Evolutionary conservation across 306 rosid genomes (phyloP).

Genomic region (Trichosanthes truncata): DNA sequence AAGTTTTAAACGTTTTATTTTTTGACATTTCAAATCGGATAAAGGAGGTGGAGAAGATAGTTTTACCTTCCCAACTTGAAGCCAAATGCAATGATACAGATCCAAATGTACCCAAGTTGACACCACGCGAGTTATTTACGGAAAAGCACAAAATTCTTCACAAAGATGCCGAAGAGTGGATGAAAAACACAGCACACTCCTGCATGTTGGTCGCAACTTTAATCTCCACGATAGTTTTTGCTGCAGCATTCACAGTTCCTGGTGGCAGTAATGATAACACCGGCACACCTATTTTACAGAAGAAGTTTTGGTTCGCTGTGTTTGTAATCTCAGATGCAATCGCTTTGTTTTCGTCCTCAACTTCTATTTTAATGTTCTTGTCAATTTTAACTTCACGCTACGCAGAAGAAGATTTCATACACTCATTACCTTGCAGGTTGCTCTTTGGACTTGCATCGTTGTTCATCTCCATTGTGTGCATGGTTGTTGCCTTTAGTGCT

Average conservation of each 20-base stretch:
- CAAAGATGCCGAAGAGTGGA: background rate
- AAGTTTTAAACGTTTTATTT: too few relatives aligned
- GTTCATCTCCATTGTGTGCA: background rate
- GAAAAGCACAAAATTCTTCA: background rate
- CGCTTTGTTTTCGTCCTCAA: background rate
- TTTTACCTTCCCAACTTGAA: background rate
- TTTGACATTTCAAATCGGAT: background rate
- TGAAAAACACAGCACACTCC: background rate
- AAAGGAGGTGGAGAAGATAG: constrained; percentile 41
- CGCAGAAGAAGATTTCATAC: background rate
- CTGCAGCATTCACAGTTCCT: too few relatives aligned
- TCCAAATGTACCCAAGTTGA: background rate
- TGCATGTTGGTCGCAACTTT: background rate
- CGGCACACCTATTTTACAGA: background rate
- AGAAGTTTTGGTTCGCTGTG: background rate
- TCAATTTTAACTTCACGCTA: background rate
- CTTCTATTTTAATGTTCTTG: too few relatives aligned
- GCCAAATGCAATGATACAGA: background rate
- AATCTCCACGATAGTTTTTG: background rate
- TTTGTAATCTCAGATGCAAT: background rate
- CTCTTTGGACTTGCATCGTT: background rate
- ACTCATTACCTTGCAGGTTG: background rate
- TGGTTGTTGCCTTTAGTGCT: background rate
- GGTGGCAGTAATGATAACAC: background rate
- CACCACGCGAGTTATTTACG: background rate